Evolutionary conservation across 225 moss, liverwort and hornwort genomes (phyloP).

Genomic region (Marchantia paleacea): DNA sequence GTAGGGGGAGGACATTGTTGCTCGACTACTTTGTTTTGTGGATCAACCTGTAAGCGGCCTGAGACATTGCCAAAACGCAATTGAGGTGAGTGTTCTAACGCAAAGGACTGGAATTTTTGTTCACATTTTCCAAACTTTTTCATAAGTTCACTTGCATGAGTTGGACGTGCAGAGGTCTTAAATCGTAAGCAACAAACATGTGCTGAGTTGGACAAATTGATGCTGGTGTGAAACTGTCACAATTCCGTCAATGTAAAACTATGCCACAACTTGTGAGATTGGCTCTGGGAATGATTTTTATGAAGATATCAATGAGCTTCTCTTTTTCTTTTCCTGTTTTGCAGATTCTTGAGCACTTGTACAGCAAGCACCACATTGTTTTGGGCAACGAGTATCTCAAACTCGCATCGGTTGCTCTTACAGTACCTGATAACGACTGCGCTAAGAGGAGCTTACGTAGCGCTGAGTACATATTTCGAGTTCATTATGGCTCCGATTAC

Average conservation of each 20-base stretch:
- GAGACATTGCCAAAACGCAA: conserved; percentile 53
- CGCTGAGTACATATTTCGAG: conserved; percentile 53
- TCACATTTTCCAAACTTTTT: too few relatives aligned
- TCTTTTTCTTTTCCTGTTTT: not conserved
- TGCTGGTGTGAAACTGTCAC: too few relatives aligned
- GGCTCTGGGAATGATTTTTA: not conserved
- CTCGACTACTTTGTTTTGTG: conserved; percentile 54
- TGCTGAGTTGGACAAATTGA: too few relatives aligned
- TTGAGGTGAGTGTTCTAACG: conserved; percentile 36
- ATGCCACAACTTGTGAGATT: not conserved
- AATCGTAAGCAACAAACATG: too few relatives aligned
- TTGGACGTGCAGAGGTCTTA: too few relatives aligned
- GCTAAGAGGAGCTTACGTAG: conserved; percentile 41
- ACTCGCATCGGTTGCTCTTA: conserved; percentile 64
- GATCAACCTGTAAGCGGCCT: conserved; percentile 53
- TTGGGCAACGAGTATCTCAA: conserved; percentile 80
- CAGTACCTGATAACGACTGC: conserved; percentile 40
- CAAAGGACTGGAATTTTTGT: too few relatives aligned
- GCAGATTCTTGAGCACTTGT: conserved; percentile 79
- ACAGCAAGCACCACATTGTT: conserved; percentile 62
- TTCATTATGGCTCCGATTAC: conserved; percentile 65
- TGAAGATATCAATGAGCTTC: not conserved
- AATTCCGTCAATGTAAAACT: too few relatives aligned
- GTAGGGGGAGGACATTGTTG: conserved; percentile 77
- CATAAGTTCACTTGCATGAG: too few relatives aligned